Evolutionary conservation across 169 alveolate genomes (phyloP).

Genomic region (Cryptosporidium felis): DNA sequence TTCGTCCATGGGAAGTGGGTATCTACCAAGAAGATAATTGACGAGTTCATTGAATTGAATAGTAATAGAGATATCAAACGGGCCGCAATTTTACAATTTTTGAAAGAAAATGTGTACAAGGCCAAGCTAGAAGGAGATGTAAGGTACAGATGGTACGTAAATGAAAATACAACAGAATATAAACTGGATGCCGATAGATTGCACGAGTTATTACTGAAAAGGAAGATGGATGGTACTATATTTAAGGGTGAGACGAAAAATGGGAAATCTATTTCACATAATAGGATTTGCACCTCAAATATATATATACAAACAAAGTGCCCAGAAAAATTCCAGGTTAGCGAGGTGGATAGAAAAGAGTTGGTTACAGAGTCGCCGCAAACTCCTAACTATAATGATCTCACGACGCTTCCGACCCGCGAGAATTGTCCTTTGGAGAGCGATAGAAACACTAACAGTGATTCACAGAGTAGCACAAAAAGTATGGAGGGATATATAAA

Average conservation of each 20-base stretch:
- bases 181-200: background rate
- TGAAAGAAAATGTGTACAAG: slow-evolving; percentile 18
- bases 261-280: too few relatives aligned
- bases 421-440: too few relatives aligned
- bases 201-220: slow-evolving; percentile 17
- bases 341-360: too few relatives aligned
- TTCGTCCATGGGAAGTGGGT: slow-evolving; percentile 44
- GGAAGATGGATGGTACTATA: slow-evolving; percentile 17
- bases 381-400: too few relatives aligned
- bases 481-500: background rate
- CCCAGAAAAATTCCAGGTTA: too few relatives aligned
- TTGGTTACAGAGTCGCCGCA: too few relatives aligned
- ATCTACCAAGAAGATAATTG: slow-evolving; percentile 17
- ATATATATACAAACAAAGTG: too few relatives aligned
- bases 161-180: background rate
- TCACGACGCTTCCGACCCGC: too few relatives aligned
- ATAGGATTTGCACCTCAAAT: too few relatives aligned
- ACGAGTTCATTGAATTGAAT: slow-evolving; percentile 16
- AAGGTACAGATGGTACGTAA: slow-evolving; percentile 32
- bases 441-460: background rate
- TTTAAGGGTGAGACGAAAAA: too few relatives aligned
- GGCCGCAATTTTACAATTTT: slow-evolving; percentile 24
- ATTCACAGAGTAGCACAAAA: background rate
- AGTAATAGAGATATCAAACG: slow-evolving; percentile 1
- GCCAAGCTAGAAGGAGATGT: slow-evolving; percentile 26